Percentiles rank a stretch among this genome's conserved stretches.
Conservation (phyloP, 768 basidiomycete genomes). For the Kwoniella dejecticola region DNA sequence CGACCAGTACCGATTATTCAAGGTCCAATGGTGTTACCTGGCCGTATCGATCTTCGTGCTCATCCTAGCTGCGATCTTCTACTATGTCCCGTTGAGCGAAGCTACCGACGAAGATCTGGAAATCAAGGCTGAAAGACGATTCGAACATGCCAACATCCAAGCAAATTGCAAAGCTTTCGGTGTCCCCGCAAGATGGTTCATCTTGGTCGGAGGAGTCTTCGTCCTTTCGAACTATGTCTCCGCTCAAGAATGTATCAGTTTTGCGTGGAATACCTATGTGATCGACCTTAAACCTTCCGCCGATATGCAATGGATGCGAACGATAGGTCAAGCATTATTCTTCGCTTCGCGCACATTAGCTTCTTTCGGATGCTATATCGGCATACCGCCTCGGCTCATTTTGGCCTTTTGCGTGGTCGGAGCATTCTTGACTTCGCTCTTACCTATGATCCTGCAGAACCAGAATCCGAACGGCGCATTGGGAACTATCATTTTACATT, state of each 20-base stretch:
- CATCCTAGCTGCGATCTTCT: slow-evolving; percentile 48
- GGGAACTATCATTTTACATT: slow-evolving; percentile 36
- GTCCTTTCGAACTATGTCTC: slow-evolving; percentile 45
- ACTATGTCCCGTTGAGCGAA: slow-evolving; percentile 50
- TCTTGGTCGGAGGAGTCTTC: slow-evolving; percentile 31
- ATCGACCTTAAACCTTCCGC: slow-evolving; percentile 21
- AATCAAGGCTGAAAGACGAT: slow-evolving; percentile 27
- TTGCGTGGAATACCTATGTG: slow-evolving; percentile 30
- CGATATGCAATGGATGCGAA: slow-evolving; percentile 29
- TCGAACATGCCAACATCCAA: slow-evolving; percentile 31
- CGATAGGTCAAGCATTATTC: slow-evolving; percentile 41
- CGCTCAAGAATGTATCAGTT: slow-evolving; percentile 45
- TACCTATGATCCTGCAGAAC: slow-evolving; percentile 33
- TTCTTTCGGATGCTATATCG: slow-evolving; percentile 35
- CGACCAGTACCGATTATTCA: slow-evolving; percentile 35
- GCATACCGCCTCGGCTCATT: slow-evolving; percentile 44
- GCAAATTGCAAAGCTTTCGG: slow-evolving; percentile 22
- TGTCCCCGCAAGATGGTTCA: slow-evolving; percentile 19
- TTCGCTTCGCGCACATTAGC: slow-evolving; percentile 45
- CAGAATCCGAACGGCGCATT: slow-evolving; percentile 21
- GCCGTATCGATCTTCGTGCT: slow-evolving; percentile 52
- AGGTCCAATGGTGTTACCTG: slow-evolving; percentile 53
- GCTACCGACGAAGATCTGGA: slow-evolving; percentile 48
- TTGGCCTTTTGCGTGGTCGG: slow-evolving; percentile 37
- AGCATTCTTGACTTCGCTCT: slow-evolving; percentile 33